phyloP scores from a whole-genome alignment of 495 filamentous ascomycete genomes.

The Xylaria palmicola region DNA sequence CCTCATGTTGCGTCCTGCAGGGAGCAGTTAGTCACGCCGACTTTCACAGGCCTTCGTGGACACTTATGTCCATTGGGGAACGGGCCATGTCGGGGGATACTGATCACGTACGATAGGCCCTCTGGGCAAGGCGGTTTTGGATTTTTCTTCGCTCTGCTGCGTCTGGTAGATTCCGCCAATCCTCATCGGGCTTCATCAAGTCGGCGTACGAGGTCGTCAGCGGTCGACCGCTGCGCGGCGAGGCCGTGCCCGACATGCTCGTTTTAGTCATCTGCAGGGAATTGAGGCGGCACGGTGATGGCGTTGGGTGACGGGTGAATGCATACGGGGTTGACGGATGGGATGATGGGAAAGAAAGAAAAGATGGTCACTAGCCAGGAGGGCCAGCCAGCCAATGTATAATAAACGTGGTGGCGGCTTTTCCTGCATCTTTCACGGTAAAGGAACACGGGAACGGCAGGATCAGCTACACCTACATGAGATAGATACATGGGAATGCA shows the following conservation, averaged over 20 bases:
- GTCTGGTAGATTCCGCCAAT: conserved; percentile 36
- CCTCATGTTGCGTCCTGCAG: conserved; percentile 32
- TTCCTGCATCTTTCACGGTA: conserved; percentile 1
- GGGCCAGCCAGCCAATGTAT: conserved; percentile 15
- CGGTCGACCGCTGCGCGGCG: conserved; percentile 35
- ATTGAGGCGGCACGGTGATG: background rate
- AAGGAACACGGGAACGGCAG: conserved; percentile 2
- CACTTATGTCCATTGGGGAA: background rate
- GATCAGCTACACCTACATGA: conserved; percentile 4
- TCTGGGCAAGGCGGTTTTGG: conserved; percentile 42
- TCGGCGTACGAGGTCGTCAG: conserved; percentile 35
- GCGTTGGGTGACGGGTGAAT: background rate
- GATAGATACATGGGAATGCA: conserved; percentile 6
- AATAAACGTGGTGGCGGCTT: conserved; percentile 13
- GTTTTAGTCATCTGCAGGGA: background rate
- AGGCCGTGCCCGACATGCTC: conserved; percentile 30
- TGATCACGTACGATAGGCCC: conserved; percentile 38
- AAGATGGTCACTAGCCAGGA: background rate
- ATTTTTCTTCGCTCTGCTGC: conserved; percentile 36
- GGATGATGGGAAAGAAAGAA: background rate
- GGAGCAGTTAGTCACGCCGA: conserved; percentile 15
- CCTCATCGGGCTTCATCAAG: conserved; percentile 35
- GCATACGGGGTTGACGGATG: background rate
- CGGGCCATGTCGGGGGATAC: background rate
- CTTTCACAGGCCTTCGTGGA: background rate